Evolutionary conservation across 1,284 basidiomycete species (phyloP).

Genomic region (Ceratobasidium sp.): DNA sequence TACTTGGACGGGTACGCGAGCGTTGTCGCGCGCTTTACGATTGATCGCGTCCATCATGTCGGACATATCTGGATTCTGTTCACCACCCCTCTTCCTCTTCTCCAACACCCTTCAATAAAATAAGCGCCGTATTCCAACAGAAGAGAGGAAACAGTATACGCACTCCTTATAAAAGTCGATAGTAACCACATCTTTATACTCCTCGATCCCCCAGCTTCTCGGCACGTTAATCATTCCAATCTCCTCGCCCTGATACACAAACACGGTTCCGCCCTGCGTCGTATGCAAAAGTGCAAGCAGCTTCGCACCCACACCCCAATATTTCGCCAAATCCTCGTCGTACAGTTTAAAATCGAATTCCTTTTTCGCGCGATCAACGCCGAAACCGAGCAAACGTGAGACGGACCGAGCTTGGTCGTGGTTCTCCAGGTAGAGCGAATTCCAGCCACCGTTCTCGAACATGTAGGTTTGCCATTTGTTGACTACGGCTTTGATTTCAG

Average conservation of each 20-base stretch:
- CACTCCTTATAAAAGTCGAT: constrained; percentile 66
- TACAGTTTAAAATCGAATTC: constrained; percentile 19
- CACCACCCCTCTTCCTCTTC: constrained; percentile 62
- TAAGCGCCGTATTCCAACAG: background rate
- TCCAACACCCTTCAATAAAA: constrained; percentile 2
- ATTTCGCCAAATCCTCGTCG: constrained; percentile 54
- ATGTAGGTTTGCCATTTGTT: constrained; percentile 72
- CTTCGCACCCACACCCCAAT: constrained; percentile 71
- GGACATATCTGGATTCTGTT: constrained; percentile 65
- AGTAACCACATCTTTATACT: constrained; percentile 76
- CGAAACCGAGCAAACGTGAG: constrained; percentile 66
- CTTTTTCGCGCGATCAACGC: constrained; percentile 65
- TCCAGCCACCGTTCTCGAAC: constrained; percentile 73
- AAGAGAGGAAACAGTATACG: constrained; percentile 45
- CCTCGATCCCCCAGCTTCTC: constrained; percentile 73
- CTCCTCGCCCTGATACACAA: constrained; percentile 81
- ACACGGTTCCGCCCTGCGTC: constrained; percentile 75
- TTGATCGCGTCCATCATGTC: constrained; percentile 70
- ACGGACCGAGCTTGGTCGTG: constrained; percentile 76
- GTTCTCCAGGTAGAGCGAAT: constrained; percentile 75
- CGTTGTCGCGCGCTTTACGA: constrained; percentile 77
- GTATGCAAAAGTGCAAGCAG: constrained; percentile 73
- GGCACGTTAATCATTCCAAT: constrained; percentile 80
- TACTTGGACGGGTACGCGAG: constrained; percentile 75
- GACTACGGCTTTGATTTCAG: constrained; percentile 70